phyloP scores from a whole-genome alignment of 805 yeast genomes.

The Kluyveromyces starmeri region DNA sequence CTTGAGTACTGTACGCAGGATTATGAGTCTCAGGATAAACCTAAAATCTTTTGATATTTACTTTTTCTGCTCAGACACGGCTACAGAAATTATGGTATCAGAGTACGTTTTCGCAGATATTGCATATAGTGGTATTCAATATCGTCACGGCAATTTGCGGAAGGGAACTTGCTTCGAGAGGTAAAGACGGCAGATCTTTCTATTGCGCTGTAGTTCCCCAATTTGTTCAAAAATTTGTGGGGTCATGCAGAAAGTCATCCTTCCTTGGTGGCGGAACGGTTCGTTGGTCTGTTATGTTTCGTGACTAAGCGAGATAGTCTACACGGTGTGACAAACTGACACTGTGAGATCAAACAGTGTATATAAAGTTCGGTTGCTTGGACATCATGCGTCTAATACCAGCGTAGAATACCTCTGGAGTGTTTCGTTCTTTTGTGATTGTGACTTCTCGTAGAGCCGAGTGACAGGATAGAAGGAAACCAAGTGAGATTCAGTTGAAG shows the following conservation, averaged over 20 bases:
- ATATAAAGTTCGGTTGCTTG: too few species aligned
- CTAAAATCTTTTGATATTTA: neutral
- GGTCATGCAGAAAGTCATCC: constrained; percentile 1
- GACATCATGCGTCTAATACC: too few species aligned
- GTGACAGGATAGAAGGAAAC: neutral
- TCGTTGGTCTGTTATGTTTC: too few species aligned
- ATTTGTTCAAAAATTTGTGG: neutral
- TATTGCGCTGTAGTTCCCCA: neutral
- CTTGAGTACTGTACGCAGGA: neutral
- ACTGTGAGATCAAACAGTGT: neutral
- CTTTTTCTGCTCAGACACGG: neutral
- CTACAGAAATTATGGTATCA: neutral
- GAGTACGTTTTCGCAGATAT: neutral
- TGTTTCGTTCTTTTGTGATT: neutral
- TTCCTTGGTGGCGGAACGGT: neutral
- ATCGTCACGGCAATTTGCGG: too few species aligned
- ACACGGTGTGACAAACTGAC: too few species aligned
- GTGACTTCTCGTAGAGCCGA: neutral
- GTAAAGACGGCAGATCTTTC: neutral
- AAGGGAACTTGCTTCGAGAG: neutral
- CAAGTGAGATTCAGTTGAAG: neutral
- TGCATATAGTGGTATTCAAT: too few species aligned
- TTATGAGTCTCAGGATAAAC: neutral
- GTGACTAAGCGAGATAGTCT: too few species aligned
- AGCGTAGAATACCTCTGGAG: too few species aligned